Percentiles rank a stretch among this genome's conserved stretches.
phyloP scores from a whole-genome alignment of 371 early-diverging fungal species.

The Homolaphlyctis polyrhiza region DNA sequence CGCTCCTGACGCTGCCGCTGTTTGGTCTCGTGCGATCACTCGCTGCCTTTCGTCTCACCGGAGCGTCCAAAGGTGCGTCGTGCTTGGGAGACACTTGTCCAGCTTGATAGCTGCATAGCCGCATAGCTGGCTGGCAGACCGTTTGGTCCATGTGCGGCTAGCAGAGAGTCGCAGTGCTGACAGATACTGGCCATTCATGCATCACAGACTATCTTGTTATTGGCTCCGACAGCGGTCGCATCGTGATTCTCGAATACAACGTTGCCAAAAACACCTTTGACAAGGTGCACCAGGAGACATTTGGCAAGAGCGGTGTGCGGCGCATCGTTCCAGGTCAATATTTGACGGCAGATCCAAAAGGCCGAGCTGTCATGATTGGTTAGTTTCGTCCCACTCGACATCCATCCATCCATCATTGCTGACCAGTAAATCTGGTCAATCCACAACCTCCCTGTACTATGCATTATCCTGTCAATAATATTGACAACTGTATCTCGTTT shows the following conservation, averaged over 20 bases:
- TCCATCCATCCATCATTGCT: neutral
- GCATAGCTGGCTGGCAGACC: neutral
- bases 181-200: too few relatives aligned
- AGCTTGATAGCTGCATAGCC: too few relatives aligned
- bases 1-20: conserved; percentile 62
- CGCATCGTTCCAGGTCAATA: conserved; percentile 94
- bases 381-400: neutral
- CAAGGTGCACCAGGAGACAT: conserved; percentile 88
- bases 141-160: conserved; percentile 1
- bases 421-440: neutral
- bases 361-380: conserved; percentile 94
- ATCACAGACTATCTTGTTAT: conserved; percentile 80
- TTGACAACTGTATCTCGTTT: too few relatives aligned
- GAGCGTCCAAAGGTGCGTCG: conserved; percentile 43
- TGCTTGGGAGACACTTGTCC: too few relatives aligned
- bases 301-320: conserved; percentile 90
- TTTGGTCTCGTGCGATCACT: conserved; percentile 86
- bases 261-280: conserved; percentile 66
- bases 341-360: conserved; percentile 92
- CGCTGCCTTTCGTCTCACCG: conserved; percentile 48
- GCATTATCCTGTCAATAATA: too few relatives aligned
- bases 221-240: conserved; percentile 87
- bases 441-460: neutral
- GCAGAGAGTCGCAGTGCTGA: neutral
- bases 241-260: conserved; percentile 88